Evolutionary conservation across 2,329 filamentous ascomycete species (phyloP), one percentile per base, ranked within the genome.

Genomic region (Septoria petroselini): DNA sequence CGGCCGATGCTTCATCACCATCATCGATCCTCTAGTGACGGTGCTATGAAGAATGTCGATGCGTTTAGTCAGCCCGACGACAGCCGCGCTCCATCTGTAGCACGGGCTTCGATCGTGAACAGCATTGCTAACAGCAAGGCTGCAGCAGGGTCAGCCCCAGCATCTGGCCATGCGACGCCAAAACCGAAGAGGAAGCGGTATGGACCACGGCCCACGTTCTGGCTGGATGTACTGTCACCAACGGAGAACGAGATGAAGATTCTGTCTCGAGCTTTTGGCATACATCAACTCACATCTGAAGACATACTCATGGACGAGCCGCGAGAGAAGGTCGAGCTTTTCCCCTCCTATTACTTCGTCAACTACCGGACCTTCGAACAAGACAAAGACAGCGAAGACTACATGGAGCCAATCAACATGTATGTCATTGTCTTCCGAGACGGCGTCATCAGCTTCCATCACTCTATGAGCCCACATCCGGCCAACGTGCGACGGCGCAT

Each of bases 311-410:
- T 96, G 75, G 89, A 97, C 68, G 93, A 98, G 73, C 88, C 91
- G 33, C 91, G 93, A 17, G 93, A 98, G 66, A 98, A 98, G 72
- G 93, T 98, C 0, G 93, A 98, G 68, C 78, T 98, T 1, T 98
- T 98, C 76, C 85, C 88, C 27, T 87, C 95, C 67, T 98, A 98
- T 73, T 98, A 98, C 70, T 96, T 98, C 64, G 88, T 98, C 72
- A 97, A 95, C 68, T 98, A 98, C 69, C 86, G 93, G 12, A 94
- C 90, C 0, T 98, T 98, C 65, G 93, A 98, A 67, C 93, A 97
- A 68, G 93, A 98, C 65, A 82, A 83, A 53, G 85, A 85, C 60
- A 95, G 84, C 66, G 88, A 93, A 50, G 84, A 94, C 65, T 95
- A 94, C 67, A 78, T 98, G 38, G 89, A 97, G 62, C 91, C 93